phyloP scores from a whole-genome alignment of 495 filamentous ascomycete genomes.

The Amniculicola lignicola region DNA sequence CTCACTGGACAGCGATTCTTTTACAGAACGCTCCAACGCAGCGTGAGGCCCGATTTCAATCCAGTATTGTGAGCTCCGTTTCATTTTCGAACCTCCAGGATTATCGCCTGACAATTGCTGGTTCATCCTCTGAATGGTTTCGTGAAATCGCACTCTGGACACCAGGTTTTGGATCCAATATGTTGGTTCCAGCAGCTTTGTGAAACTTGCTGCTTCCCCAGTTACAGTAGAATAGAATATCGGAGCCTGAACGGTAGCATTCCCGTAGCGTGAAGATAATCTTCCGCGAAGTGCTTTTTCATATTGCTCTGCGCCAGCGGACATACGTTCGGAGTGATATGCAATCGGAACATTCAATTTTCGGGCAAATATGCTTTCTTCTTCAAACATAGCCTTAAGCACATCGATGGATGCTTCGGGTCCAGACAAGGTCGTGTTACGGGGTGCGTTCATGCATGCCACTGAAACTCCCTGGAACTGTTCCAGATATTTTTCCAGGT shows the following conservation, averaged over 20 bases:
- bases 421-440: slow-evolving; percentile 2
- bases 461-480: neutral
- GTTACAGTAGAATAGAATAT: neutral
- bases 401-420: neutral
- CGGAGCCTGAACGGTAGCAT: neutral
- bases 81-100: slow-evolving; percentile 15
- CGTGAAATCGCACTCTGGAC: neutral
- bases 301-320: slow-evolving; percentile 19
- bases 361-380: slow-evolving; percentile 25
- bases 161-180: neutral
- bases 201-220: neutral
- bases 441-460: slow-evolving; percentile 1
- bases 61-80: neutral
- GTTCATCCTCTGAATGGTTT: neutral
- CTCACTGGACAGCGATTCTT: neutral
- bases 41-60: slow-evolving; percentile 10
- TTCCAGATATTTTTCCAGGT: neutral
- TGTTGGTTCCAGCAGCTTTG: neutral
- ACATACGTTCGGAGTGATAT: slow-evolving; percentile 43
- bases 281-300: neutral
- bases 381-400: neutral
- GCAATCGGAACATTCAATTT: slow-evolving; percentile 35
- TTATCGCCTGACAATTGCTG: neutral
- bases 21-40: slow-evolving; percentile 30
- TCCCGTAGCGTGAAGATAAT: neutral